Evolutionary conservation across 805 yeast species (phyloP).

Genomic region (Yamadazyma akitaensis): DNA sequence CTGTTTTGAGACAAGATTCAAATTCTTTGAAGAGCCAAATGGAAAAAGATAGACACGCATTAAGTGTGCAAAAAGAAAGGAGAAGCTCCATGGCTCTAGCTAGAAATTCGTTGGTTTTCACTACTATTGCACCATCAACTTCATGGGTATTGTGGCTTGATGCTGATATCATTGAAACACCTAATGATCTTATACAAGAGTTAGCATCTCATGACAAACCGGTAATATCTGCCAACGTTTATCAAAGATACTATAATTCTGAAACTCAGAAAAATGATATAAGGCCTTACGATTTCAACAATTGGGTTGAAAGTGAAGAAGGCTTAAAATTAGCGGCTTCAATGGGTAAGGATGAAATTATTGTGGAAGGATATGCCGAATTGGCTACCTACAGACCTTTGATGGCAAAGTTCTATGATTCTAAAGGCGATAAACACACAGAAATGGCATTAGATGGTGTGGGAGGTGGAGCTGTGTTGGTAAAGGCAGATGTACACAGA

Average conservation of each 20-base stretch:
- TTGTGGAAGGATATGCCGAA: constrained; percentile 92
- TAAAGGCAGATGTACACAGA: constrained; percentile 95
- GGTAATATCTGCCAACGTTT: constrained; percentile 88
- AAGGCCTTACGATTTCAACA: constrained; percentile 92
- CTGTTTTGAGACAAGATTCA: constrained; percentile 87
- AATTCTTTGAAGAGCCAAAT: constrained; percentile 68
- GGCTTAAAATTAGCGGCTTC: constrained; percentile 71
- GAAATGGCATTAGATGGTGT: constrained; percentile 94
- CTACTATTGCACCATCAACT: constrained; percentile 84
- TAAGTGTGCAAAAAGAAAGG: constrained; percentile 81
- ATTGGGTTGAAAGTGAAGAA: constrained; percentile 86
- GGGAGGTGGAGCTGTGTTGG: constrained; percentile 95
- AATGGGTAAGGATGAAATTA: constrained; percentile 83
- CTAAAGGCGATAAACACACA: constrained; percentile 55
- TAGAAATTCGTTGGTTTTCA: constrained; percentile 84
- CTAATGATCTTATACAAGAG: constrained; percentile 79
- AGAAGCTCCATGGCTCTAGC: constrained; percentile 91
- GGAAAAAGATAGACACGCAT: constrained; percentile 90
- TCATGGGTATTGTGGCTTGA: constrained; percentile 98
- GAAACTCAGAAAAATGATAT: constrained; percentile 52
- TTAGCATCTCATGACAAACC: constrained; percentile 82
- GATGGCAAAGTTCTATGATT: constrained; percentile 85
- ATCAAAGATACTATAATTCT: constrained; percentile 70
- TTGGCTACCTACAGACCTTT: constrained; percentile 91
- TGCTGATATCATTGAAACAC: constrained; percentile 90